These are phyloP conservation scores for Huiozyma sinensis DNA, from an alignment of 805 yeast genomes.

Conservation along the genomic window DNA sequence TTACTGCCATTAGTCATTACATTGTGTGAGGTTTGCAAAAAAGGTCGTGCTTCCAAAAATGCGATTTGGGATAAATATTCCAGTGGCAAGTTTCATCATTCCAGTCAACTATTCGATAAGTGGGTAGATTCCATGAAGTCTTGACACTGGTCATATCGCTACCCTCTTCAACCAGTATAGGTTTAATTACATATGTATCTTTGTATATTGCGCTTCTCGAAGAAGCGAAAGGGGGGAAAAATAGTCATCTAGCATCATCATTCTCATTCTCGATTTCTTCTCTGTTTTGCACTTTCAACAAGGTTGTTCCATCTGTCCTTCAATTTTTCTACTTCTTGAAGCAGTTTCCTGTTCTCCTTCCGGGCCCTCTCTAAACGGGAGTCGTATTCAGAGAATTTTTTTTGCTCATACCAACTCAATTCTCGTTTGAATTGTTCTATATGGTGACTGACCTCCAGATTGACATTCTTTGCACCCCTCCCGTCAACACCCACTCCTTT, in stretches of 20 bases:
- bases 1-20: constrained; percentile 61
- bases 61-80: constrained; percentile 80
- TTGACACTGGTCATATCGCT: constrained; percentile 2
- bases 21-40: constrained; percentile 50
- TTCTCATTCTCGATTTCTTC: constrained; percentile 23
- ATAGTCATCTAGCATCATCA: neutral
- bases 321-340: constrained; percentile 39
- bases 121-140: constrained; percentile 4
- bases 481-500: neutral
- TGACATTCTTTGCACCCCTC: neutral
- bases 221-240: neutral
- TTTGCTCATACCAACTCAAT: constrained; percentile 30
- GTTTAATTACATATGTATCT: neutral
- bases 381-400: constrained; percentile 28
- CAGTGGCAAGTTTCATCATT: constrained; percentile 66
- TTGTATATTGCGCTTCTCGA: neutral
- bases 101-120: constrained; percentile 31
- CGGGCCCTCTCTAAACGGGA: constrained; percentile 27
- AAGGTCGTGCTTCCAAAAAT: constrained; percentile 48
- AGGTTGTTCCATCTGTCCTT: constrained; percentile 57
- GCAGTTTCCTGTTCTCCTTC: constrained; percentile 36
- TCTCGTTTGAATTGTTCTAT: constrained; percentile 28
- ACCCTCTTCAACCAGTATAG: neutral
- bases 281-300: constrained; percentile 53
- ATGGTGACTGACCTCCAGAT: constrained; percentile 3